Base-by-base conservation (phyloP, 1,284 basidiomycete species). In the Tremellales sp. region DNA sequence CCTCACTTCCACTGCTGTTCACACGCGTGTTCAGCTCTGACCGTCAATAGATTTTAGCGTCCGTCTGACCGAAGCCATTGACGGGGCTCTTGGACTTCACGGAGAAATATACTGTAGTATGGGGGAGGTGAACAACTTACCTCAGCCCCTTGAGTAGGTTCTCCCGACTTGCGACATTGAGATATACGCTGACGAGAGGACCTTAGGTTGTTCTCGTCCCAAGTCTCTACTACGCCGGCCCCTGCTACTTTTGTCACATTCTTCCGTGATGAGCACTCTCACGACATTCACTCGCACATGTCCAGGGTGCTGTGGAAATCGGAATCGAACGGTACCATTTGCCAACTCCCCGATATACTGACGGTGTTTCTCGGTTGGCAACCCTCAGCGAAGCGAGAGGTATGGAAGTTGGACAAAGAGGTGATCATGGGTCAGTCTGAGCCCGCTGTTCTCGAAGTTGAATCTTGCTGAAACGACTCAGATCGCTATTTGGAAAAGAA, bases 401-500 rank as follows among this genome's bases (percentile, higher is more conserved):
- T 64, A 17, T 72, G 67, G 67, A 46, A 62, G 39, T 41, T 70
- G 17, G 67, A 72, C 4, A 51, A 44, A 25, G 51, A 70, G 10
- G 54, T 61, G 1, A n/a, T n/a, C n/a, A 54, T 72, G 0, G 68
- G 68, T 68, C 43, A 40, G 66, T 56, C 5, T 1, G 29, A 29
- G 27, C 17, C 19, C 33, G 13, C 13, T n/a, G 26, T 17, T 11
- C n/a, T 25, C 40, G 15, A n/a, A n/a, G n/a, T n/a, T 39, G 15
- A 35, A n/a, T 27, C 19, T 35, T 40, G 33, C 4, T 33, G 42
- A 24, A 52, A 23, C 23, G 46, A 45, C 10, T 22, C 43, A 69
- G 70, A 72, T 48, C 65, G 70, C 3, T 72, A 65, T 42, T 46
- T 70, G 53, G 50, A 47, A 11, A 41, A 49, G 11, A 70, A 71